Conservation (phyloP, 2,329 filamentous ascomycete species). For the Cladorrhinum sp. region DNA sequence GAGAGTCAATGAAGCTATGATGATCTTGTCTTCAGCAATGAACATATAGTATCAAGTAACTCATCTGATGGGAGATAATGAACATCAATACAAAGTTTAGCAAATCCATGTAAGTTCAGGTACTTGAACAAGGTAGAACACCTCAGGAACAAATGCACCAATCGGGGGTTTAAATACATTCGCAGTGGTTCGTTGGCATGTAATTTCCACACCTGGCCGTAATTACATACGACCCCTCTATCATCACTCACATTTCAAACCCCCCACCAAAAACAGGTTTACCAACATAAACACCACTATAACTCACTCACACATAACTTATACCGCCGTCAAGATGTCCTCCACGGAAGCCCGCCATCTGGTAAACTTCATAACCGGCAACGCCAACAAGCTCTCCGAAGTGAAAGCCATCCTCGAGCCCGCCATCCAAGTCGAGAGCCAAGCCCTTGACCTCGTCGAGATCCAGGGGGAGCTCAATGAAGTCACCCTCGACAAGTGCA, state of each 20-base stretch:
- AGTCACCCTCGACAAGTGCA: slow-evolving; percentile 84
- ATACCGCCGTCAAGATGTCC: slow-evolving; percentile 39
- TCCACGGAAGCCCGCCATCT: slow-evolving; percentile 30
- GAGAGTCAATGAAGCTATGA: no score
- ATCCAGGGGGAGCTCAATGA: slow-evolving; percentile 92
- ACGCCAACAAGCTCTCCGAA: slow-evolving; percentile 89
- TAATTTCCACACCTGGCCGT: not conserved
- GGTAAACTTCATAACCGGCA: slow-evolving; percentile 94
- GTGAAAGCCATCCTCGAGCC: slow-evolving; percentile 81
- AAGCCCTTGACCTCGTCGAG: slow-evolving; percentile 78
- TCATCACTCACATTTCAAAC: no score
- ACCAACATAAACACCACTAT: no score
- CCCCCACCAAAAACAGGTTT: not conserved
- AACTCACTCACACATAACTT: no score
- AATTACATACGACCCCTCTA: no score
- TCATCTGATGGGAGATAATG: no score
- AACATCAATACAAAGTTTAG: not conserved
- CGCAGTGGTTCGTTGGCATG: no score
- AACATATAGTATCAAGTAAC: no score
- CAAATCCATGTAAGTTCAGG: not conserved
- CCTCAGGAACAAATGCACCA: not conserved
- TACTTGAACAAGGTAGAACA: not conserved
- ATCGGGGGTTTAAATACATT: not conserved
- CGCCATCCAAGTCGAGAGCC: slow-evolving; percentile 69
- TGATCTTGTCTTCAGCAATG: not conserved